Evolutionary conservation across 2,329 filamentous ascomycete genomes (phyloP).

Genomic region (Neoascochyta sp.): DNA sequence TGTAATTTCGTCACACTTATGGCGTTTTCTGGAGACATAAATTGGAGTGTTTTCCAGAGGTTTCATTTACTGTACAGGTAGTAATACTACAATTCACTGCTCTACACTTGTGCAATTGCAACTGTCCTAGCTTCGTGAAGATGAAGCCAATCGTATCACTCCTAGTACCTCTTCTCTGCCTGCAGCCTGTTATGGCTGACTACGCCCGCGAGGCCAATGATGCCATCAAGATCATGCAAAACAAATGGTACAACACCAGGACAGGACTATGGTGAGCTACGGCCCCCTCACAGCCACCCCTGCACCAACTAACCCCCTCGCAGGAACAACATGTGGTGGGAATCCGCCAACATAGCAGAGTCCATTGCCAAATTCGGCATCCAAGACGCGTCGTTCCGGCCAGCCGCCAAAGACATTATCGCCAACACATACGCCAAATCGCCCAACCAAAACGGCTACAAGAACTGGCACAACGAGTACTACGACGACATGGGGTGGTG

Average conservation of each 20-base stretch:
- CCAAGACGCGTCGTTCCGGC: conserved; percentile 26
- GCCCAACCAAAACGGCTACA: conserved; percentile 20
- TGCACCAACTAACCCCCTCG: conserved; percentile 1
- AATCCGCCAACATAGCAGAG: conserved; percentile 37
- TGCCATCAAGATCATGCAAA: conserved; percentile 28
- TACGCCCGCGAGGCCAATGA: conserved; percentile 25
- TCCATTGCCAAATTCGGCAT: conserved; percentile 32
- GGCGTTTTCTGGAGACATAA: conserved; percentile 16
- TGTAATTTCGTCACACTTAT: conserved; percentile 12
- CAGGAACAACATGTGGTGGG: conserved; percentile 36
- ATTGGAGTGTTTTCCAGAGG: conserved; percentile 10
- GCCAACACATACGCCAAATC: conserved; percentile 35
- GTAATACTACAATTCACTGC: background rate
- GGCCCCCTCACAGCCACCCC: background rate
- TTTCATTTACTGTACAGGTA: conserved; percentile 2
- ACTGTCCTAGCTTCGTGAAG: too few species aligned
- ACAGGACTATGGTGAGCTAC: conserved; percentile 33
- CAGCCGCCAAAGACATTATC: conserved; percentile 26
- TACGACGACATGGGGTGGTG: conserved; percentile 65
- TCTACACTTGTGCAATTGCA: background rate
- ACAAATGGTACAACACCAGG: conserved; percentile 32
- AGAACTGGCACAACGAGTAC: conserved; percentile 49
- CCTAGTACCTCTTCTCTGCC: conserved; percentile 10
- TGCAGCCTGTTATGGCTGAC: conserved; percentile 13
- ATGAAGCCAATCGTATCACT: too few species aligned